Base-by-base conservation (phyloP, 768 basidiomycete species). In the Boletus patriciae region DNA sequence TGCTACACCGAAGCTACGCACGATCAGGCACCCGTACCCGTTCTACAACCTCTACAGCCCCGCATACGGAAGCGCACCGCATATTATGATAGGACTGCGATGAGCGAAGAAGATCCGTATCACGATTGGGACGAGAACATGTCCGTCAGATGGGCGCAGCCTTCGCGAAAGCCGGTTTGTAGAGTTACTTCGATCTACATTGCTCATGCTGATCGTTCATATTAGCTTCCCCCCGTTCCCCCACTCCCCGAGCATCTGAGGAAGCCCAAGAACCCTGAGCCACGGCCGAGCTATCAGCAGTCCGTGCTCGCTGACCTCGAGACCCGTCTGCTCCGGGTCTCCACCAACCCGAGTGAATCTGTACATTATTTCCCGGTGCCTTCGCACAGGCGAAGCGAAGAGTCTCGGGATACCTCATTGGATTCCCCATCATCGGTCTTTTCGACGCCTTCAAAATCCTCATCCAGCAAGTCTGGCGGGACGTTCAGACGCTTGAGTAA, bases 1-100 rank as follows among this genome's bases (percentile, higher is more conserved):
- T 79, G 78, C 57, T 79, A 77, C 54, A 61, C 72, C 13, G 70
- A 69, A 44, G 77, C 78, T 8, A 73, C 78, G n/a, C 66, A 73
- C 34, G 74, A 74, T 37, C 59, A 62, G 37, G 38, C 52, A 6
- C 60, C 66, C 11, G 72, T 72, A 0, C 72, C 72, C 5, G 16
- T 60, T 0, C 56, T 72, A 1, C 72, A 72, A 36, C 70, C 72
- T n/a, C 33, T 72, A 19, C 70, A 72, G 37, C 70, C 70, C 7
- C 70, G 62, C 33, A 67, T 72, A 65, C 72, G 72, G 49, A 72
- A 63, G 41, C 58, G 64, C 37, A 54, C 66, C 10, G 54, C 60
- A 3, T 52, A 60, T 13, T 72, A 72, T 49, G 70, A 72, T 46
- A 68, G 70, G 52, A 72, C 70, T 6, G 72, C 68, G 15, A 71